Evolutionary conservation across 2,329 filamentous ascomycete species (phyloP).

Genomic region (Periconia macrospinosa): DNA sequence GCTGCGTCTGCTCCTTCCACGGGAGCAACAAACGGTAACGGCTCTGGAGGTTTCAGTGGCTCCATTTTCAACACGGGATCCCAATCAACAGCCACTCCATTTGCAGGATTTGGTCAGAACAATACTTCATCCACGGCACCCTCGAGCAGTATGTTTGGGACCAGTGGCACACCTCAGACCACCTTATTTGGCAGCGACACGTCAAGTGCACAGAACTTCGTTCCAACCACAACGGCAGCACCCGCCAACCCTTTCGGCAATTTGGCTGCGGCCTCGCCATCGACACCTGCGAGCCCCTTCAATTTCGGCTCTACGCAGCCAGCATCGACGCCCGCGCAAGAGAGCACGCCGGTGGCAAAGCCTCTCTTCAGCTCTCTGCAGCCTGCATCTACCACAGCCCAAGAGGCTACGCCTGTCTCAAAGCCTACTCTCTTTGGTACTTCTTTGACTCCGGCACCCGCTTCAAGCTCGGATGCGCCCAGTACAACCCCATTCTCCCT

Average conservation of each 20-base stretch:
- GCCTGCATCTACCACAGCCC: neutral
- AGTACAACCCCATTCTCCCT: conserved; percentile 18
- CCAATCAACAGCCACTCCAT: conserved; percentile 17
- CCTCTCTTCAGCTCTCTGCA: neutral
- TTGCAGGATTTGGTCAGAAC: conserved; percentile 3
- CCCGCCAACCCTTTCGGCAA: neutral
- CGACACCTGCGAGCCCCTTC: conserved; percentile 10
- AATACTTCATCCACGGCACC: conserved; percentile 5
- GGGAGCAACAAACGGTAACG: conserved; percentile 24
- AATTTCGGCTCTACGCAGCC: neutral
- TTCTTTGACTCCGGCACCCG: conserved; percentile 5
- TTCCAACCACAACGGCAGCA: neutral
- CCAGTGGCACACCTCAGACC: conserved; percentile 13
- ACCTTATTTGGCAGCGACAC: conserved; percentile 16
- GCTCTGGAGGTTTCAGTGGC: conserved; percentile 15
- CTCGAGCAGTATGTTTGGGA: conserved; percentile 18
- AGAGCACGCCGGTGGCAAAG: neutral
- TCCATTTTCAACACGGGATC: conserved; percentile 17
- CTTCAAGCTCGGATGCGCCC: conserved; percentile 11
- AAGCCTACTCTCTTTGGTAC: conserved; percentile 15
- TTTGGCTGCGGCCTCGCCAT: conserved; percentile 9
- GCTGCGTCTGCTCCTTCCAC: conserved; percentile 15
- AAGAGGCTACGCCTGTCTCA: neutral
- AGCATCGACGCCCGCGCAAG: conserved; percentile 1
- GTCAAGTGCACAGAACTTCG: conserved; percentile 13